Conservation (phyloP, 441 rosid species). For the Euphorbia celastroides region DNA sequence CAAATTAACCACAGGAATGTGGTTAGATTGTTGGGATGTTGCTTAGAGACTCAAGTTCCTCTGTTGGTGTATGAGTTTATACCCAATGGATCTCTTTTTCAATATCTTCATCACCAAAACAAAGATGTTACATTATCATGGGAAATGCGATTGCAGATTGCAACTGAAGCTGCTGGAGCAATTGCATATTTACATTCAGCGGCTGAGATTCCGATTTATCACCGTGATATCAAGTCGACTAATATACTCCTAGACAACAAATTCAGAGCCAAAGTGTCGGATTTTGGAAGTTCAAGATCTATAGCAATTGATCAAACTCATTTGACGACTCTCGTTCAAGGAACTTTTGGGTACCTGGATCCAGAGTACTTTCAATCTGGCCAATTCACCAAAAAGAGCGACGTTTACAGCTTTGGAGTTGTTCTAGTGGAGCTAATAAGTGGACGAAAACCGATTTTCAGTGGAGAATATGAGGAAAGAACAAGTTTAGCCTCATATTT, state of each 20-base stretch:
- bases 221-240: not conserved
- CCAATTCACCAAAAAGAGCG: not conserved
- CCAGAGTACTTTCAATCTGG: not conserved
- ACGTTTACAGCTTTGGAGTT: not conserved
- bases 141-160: no score
- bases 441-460: not conserved
- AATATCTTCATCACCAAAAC: not conserved
- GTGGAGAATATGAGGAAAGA: not conserved
- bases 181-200: not conserved
- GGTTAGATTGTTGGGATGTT: not conserved
- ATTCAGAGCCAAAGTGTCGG: not conserved
- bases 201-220: not conserved
- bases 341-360: not conserved
- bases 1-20: no score
- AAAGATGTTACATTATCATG: not conserved
- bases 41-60: not conserved
- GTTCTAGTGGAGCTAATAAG: not conserved
- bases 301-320: not conserved
- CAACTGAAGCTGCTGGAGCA: not conserved
- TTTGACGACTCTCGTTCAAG: not conserved
- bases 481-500: constrained; percentile 16
- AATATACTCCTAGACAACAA: not conserved
- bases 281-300: not conserved
- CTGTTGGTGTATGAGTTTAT: not conserved
- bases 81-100: not conserved